A percentile compares a stretch with the other conserved stretches of the same genome.
These are phyloP conservation scores for Mucor saturninus DNA, from an alignment of 371 early-diverging fungal genomes.

Conservation along the genomic window DNA sequence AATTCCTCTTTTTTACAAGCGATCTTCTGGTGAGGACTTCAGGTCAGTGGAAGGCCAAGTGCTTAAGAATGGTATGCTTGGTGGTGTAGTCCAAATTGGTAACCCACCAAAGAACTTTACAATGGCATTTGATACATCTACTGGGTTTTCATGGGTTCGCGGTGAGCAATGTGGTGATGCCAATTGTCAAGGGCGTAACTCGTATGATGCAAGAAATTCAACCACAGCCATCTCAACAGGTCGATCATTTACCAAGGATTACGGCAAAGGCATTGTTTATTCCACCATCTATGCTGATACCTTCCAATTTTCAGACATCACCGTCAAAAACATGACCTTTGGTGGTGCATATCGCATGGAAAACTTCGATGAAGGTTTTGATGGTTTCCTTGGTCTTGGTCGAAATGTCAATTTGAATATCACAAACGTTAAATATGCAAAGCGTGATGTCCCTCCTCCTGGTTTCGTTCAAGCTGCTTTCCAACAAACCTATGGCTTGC, in stretches of 20 bases:
- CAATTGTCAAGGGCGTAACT: constrained; percentile 40
- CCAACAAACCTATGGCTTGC: constrained; percentile 37
- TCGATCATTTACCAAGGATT: constrained; percentile 42
- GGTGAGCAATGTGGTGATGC: constrained; percentile 20
- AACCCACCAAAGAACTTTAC: constrained; percentile 39
- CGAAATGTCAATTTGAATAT: constrained; percentile 43
- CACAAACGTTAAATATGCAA: constrained; percentile 20
- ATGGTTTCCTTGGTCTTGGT: constrained; percentile 57
- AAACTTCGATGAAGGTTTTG: constrained; percentile 45
- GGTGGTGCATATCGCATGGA: constrained; percentile 55
- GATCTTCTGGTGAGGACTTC: constrained; percentile 11
- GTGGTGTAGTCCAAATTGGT: constrained; percentile 31
- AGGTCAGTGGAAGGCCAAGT: constrained; percentile 13
- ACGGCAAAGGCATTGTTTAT: constrained; percentile 41
- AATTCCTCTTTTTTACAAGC: constrained; percentile 25
- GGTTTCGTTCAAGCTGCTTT: constrained; percentile 49
- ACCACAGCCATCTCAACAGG: constrained; percentile 32
- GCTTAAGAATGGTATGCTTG: constrained; percentile 34
- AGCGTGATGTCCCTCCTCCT: constrained; percentile 40
- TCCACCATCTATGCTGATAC: constrained; percentile 44
- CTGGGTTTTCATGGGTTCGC: constrained; percentile 36
- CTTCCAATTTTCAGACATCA: constrained; percentile 35
- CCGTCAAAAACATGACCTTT: constrained; percentile 45
- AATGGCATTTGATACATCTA: constrained; percentile 38
- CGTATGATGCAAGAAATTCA: constrained; percentile 44